Conservation (phyloP, 2,329 filamentous ascomycete species). For the Trichoderma afroharzianum region DNA sequence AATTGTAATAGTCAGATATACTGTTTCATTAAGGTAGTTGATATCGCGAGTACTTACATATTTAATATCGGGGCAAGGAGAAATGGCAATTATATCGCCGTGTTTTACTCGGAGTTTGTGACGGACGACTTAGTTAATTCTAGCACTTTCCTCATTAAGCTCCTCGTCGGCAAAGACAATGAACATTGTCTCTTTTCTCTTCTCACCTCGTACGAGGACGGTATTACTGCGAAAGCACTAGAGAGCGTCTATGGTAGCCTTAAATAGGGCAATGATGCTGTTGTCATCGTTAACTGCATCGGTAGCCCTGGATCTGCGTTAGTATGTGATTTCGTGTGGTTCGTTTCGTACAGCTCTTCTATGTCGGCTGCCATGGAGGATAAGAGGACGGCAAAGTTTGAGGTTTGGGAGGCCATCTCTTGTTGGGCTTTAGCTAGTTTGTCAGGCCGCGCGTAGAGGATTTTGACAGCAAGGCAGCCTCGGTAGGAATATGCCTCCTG, state of each 20-base stretch:
- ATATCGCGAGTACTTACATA: conserved; percentile 63
- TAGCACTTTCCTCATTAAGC: conserved; percentile 91
- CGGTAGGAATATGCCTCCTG: background rate
- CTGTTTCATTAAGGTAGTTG: background rate
- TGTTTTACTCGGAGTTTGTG: conserved; percentile 99
- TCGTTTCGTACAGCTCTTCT: too few species aligned
- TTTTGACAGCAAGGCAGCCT: background rate
- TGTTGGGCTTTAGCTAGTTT: too few species aligned
- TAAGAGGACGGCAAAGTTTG: too few species aligned
- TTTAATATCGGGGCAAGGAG: conserved; percentile 99
- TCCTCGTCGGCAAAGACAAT: conserved; percentile 98
- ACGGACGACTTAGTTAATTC: conserved; percentile 97
- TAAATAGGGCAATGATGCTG: conserved; percentile 96
- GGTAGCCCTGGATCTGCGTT: conserved; percentile 66
- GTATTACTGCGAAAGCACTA: conserved; percentile 99
- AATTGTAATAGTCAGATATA: background rate
- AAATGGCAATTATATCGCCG: conserved; percentile 94
- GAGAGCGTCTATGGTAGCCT: conserved; percentile 97
- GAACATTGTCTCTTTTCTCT: conserved; percentile 97
- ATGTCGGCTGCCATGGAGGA: too few species aligned
- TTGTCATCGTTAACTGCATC: conserved; percentile 99
- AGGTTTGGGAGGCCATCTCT: too few species aligned
- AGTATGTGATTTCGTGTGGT: conserved; percentile 19
- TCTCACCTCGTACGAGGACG: conserved; percentile 97
- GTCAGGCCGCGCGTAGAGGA: background rate